A percentile compares a stretch with the other conserved stretches of the same genome.
Evolutionary conservation across 2,329 filamentous ascomycete genomes (phyloP).

Genomic region (Alternaria sp.): DNA sequence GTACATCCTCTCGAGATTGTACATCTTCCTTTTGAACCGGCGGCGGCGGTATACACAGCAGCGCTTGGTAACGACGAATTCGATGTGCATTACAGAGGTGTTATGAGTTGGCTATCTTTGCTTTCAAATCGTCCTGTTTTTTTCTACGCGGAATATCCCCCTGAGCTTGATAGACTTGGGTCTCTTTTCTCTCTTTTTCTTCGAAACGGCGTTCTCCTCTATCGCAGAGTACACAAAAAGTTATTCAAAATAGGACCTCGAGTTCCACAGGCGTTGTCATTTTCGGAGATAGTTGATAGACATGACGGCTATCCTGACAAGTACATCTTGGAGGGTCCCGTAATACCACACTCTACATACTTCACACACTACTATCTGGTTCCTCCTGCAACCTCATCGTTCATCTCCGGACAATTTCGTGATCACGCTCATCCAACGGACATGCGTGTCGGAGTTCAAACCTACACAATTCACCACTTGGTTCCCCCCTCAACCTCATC

Average conservation of each 20-base stretch:
- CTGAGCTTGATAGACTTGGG: slow-evolving; percentile 27
- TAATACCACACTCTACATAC: slow-evolving; percentile 25
- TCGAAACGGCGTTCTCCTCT: slow-evolving; percentile 25
- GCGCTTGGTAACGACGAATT: slow-evolving; percentile 38
- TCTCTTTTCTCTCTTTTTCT: background rate
- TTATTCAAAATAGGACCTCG: slow-evolving; percentile 16
- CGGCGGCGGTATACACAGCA: background rate
- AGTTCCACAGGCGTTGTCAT: background rate
- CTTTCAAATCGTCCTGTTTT: slow-evolving; percentile 8
- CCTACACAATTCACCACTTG: background rate
- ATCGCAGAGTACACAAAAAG: slow-evolving; percentile 29
- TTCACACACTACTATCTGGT: background rate
- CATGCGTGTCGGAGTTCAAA: background rate
- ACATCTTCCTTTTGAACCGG: slow-evolving; percentile 35
- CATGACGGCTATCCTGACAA: background rate
- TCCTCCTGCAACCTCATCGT: background rate
- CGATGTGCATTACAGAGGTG: slow-evolving; percentile 46
- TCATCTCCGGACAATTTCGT: background rate
- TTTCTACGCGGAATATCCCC: slow-evolving; percentile 29
- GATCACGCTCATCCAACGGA: background rate
- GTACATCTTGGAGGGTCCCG: background rate
- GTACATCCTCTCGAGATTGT: slow-evolving; percentile 31
- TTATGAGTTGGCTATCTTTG: slow-evolving; percentile 26
- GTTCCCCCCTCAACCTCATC: background rate
- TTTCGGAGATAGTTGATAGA: slow-evolving; percentile 19